Conservation (phyloP, 495 filamentous ascomycete species). For the Tuber aestivum region DNA sequence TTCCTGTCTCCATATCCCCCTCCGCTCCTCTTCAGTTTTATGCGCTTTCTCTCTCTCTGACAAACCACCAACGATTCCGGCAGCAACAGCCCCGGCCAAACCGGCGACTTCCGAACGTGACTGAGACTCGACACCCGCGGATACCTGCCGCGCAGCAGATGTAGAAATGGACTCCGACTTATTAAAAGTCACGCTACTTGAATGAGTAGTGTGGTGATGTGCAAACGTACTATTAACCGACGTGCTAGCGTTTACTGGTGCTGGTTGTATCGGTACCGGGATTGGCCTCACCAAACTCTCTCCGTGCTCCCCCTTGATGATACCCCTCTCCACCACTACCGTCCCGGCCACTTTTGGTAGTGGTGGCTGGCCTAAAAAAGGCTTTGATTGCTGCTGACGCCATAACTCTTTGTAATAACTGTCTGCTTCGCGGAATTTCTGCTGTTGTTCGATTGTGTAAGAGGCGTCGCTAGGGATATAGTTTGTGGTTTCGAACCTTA, state of each 20-base stretch:
- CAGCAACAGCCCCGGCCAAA: conserved; percentile 20
- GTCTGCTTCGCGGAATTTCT: conserved; percentile 3
- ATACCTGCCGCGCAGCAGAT: conserved; percentile 18
- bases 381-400: neutral
- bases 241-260: conserved; percentile 18
- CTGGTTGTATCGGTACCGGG: conserved; percentile 23
- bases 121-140: conserved; percentile 6
- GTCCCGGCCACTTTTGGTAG: conserved; percentile 7
- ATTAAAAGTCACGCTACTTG: conserved; percentile 17
- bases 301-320: neutral
- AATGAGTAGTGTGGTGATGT: conserved; percentile 25
- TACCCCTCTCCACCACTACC: conserved; percentile 9
- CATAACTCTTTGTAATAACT: conserved; percentile 13
- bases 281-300: conserved; percentile 17
- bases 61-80: conserved; percentile 1
- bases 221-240: conserved; percentile 23
- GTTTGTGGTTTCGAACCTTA: conserved; percentile 31
- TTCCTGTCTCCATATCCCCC: neutral
- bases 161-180: conserved; percentile 7
- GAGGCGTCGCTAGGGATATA: conserved; percentile 9
- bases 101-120: conserved; percentile 17
- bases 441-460: conserved; percentile 31
- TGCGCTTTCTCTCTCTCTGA: conserved; percentile 8
- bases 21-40: conserved; percentile 10
- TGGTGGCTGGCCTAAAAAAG: conserved; percentile 5